Conservation (phyloP, 441 rosid species). For the Codiaeum variegatum region DNA sequence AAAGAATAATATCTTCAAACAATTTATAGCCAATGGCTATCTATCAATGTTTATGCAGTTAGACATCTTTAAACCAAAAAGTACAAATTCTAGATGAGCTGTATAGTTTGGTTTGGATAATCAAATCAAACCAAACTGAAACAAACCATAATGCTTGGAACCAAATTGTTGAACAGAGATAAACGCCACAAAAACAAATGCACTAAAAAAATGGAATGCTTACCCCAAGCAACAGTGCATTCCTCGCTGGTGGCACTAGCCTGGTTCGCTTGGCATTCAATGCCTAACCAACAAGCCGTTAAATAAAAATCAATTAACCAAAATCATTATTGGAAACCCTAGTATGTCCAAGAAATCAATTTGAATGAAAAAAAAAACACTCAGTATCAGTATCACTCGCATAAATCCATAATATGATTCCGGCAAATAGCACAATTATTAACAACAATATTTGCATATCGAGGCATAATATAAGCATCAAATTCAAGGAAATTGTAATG, state of each 20-base stretch:
- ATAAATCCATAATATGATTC: conserved; percentile 90
- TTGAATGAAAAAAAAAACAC: neutral
- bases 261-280: conserved; percentile 91
- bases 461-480: neutral
- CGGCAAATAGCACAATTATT: conserved; percentile 90
- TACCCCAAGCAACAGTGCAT: conserved; percentile 97
- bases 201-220: neutral
- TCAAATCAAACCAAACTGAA: neutral
- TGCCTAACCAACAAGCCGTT: conserved; percentile 42
- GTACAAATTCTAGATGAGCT: neutral
- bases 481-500: neutral
- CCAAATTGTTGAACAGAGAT: neutral
- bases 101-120: neutral
- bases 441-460: conserved; percentile 63
- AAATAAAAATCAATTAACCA: neutral
- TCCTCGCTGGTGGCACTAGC: conserved; percentile 96
- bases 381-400: conserved; percentile 32
- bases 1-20: neutral
- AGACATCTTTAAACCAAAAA: neutral
- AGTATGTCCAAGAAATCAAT: neutral
- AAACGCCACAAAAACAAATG: neutral
- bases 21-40: neutral
- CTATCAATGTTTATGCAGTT: neutral
- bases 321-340: neutral
- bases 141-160: neutral